Evolutionary conservation across 495 filamentous ascomycete genomes (phyloP).

Genomic region (Trypethelium eluteriae): DNA sequence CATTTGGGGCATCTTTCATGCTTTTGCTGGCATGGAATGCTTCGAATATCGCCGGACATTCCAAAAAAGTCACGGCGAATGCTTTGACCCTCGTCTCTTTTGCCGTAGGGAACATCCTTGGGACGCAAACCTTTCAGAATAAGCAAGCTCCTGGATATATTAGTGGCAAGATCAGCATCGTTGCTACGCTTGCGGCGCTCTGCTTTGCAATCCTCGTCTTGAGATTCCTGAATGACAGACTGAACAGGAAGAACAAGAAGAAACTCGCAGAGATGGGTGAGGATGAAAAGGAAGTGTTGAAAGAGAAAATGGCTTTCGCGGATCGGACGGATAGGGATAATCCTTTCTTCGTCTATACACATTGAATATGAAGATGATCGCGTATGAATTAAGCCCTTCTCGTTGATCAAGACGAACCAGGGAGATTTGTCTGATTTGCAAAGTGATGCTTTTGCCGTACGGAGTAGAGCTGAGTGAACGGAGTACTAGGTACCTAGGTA

Average conservation of each 20-base stretch:
- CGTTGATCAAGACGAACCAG: background rate
- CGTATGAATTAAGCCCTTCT: background rate
- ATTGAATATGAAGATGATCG: constrained; percentile 11
- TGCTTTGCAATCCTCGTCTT: constrained; percentile 30
- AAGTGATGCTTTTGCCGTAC: no score
- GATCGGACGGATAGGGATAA: constrained; percentile 36
- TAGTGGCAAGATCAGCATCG: constrained; percentile 34
- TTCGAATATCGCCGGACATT: constrained; percentile 20
- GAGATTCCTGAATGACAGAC: constrained; percentile 31
- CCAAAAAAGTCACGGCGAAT: constrained; percentile 24
- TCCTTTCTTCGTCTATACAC: constrained; percentile 35
- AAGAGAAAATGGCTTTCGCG: constrained; percentile 34
- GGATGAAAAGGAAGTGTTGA: constrained; percentile 26
- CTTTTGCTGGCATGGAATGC: constrained; percentile 29
- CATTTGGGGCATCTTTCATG: constrained; percentile 32
- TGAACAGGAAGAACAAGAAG: constrained; percentile 31
- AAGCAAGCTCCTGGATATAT: constrained; percentile 30
- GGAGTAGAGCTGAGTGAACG: background rate
- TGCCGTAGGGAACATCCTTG: constrained; percentile 33
- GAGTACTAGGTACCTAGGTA: background rate
- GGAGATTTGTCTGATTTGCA: background rate
- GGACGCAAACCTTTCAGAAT: constrained; percentile 23
- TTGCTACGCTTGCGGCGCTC: constrained; percentile 28
- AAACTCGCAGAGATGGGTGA: constrained; percentile 28
- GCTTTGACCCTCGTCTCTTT: constrained; percentile 21